phyloP scores from a whole-genome alignment of 257 asterid species.

The Apocynum venetum region DNA sequence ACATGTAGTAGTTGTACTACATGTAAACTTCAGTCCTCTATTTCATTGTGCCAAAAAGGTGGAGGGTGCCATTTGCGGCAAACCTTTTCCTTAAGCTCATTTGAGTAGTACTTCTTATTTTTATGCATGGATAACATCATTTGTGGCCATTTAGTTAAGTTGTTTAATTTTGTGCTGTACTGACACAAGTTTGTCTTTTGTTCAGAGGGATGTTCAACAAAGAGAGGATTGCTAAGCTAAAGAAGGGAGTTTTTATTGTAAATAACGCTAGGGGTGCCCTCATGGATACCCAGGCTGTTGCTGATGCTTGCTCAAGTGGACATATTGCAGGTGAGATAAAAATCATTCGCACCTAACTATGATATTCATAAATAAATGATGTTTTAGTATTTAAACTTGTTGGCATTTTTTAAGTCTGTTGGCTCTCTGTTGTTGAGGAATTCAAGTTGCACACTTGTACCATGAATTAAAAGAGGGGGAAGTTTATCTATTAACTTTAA shows the following conservation, averaged over 20 bases:
- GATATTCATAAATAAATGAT: neutral
- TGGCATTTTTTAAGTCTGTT: neutral
- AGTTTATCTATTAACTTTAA: neutral
- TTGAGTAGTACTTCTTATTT: neutral
- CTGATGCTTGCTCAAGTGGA: slow-evolving; percentile 87
- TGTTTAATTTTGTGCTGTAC: neutral
- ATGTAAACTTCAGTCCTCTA: neutral
- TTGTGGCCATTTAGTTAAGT: neutral
- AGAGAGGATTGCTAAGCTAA: slow-evolving; percentile 76
- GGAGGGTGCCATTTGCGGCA: neutral
- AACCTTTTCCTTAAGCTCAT: neutral
- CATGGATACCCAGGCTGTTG: slow-evolving; percentile 99
- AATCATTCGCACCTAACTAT: neutral
- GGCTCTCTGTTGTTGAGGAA: neutral
- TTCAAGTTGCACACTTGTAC: neutral
- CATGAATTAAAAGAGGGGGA: neutral
- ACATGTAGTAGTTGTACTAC: too few relatives aligned
- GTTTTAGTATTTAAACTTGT: neutral
- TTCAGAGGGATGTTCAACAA: slow-evolving; percentile 83
- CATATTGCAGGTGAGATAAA: slow-evolving; percentile 74
- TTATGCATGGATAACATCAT: neutral
- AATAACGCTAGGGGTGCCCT: slow-evolving; percentile 98
- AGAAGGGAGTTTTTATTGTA: slow-evolving; percentile 88
- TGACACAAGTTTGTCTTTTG: neutral
- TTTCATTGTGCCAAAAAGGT: neutral